These are phyloP conservation scores for Gypsophila paniculata DNA, from an alignment of 179 eudicot genomes.

Conservation along the genomic window DNA sequence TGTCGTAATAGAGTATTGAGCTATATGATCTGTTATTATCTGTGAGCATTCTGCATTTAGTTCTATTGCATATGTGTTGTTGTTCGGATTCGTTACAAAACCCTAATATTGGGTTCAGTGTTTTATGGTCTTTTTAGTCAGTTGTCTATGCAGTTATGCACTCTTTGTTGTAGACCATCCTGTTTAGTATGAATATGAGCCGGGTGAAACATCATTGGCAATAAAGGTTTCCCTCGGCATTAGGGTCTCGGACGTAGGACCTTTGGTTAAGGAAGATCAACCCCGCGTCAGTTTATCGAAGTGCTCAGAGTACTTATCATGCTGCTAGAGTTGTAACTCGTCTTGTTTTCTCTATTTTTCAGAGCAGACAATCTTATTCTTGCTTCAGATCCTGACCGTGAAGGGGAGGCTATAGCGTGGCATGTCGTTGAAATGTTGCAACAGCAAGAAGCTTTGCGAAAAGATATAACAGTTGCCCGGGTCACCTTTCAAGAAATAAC, in stretches of 20 bases:
- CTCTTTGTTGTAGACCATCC: neutral
- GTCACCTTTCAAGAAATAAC: conserved; percentile 90
- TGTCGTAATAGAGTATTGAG: conserved; percentile 3
- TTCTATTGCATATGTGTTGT: neutral
- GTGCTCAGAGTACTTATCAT: neutral
- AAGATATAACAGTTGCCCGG: conserved; percentile 62
- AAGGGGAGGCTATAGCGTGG: conserved; percentile 99
- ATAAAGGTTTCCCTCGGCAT: neutral
- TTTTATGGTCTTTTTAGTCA: neutral
- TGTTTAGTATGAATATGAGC: neutral
- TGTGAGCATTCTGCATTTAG: conserved; percentile 2
- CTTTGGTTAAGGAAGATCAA: neutral
- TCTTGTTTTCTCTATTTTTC: conserved; percentile 40
- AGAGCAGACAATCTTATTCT: conserved; percentile 92
- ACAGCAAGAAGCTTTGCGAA: conserved; percentile 71
- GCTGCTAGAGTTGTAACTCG: conserved; percentile 22
- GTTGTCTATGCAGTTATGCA: neutral
- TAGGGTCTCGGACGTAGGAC: neutral
- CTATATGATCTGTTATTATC: conserved; percentile 5
- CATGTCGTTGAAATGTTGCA: conserved; percentile 87
- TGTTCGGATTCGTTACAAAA: neutral
- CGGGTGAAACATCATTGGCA: neutral
- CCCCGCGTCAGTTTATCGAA: neutral
- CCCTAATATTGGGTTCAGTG: neutral
- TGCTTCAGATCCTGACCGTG: conserved; percentile 99